Conservation (phyloP, 352 stramenopile species). For the Globisporangium paddicum region DNA sequence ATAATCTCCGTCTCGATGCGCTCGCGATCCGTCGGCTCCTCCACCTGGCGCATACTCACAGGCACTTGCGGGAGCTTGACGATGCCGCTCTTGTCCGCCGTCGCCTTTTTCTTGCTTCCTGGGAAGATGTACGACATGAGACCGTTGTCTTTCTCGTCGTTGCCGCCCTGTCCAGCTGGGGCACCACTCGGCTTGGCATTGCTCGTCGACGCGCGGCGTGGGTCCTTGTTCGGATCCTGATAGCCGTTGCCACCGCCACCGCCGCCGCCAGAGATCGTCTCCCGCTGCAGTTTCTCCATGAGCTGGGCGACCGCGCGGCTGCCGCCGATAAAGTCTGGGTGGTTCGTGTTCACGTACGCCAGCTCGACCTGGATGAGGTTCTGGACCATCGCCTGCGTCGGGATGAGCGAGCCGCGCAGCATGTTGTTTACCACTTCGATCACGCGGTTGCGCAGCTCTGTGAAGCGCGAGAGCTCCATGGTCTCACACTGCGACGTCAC, state of each 20-base stretch:
- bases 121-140: conserved; percentile 77
- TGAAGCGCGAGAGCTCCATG: conserved; percentile 95
- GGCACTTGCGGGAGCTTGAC: conserved; percentile 96
- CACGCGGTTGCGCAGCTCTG: conserved; percentile 93
- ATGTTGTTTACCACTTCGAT: conserved; percentile 93
- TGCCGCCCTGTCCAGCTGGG: conserved; percentile 21
- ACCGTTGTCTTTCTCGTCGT: conserved; percentile 64
- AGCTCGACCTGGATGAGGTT: conserved; percentile 99
- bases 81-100: conserved; percentile 49
- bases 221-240: conserved; percentile 42
- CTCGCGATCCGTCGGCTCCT: conserved; percentile 95
- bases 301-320: conserved; percentile 92
- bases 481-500: conserved; percentile 94
- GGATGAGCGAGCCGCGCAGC: conserved; percentile 70
- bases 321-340: conserved; percentile 99
- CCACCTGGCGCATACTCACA: conserved; percentile 94
- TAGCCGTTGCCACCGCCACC: conserved; percentile 29
- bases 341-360: conserved; percentile 99
- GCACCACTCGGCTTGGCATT: conserved; percentile 9
- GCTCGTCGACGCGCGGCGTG: conserved; percentile 26
- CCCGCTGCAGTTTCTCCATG: conserved; percentile 94
- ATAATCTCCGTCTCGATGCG: conserved; percentile 98
- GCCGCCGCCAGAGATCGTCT: conserved; percentile 47
- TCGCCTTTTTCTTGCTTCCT: conserved; percentile 39
- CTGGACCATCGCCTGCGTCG: conserved; percentile 93